Evolutionary conservation across 140 eudicot species (phyloP).

Genomic region (Bidens hawaiensis): DNA sequence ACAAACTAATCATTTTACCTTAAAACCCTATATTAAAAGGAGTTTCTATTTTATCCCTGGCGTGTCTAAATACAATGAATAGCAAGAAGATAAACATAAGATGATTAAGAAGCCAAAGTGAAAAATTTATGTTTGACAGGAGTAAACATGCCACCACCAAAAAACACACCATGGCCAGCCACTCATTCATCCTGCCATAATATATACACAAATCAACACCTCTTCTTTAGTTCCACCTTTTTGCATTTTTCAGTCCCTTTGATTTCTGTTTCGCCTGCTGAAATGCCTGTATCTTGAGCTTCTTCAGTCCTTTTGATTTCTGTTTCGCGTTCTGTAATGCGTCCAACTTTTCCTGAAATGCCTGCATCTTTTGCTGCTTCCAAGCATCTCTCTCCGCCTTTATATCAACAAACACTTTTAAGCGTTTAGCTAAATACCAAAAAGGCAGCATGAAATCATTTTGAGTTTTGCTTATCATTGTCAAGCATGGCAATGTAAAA

Average conservation of each 20-base stretch:
- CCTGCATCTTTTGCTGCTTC: constrained; percentile 91
- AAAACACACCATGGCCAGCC: not conserved
- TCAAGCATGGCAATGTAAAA: not conserved
- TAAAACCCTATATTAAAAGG: too few relatives aligned
- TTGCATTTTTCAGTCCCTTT: constrained; percentile 67
- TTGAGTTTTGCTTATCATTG: not conserved
- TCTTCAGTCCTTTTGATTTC: too few relatives aligned
- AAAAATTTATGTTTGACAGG: not conserved
- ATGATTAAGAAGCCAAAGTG: too few relatives aligned
- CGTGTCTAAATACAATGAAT: too few relatives aligned
- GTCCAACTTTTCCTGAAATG: too few relatives aligned
- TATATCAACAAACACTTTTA: constrained; percentile 4
- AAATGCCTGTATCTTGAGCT: too few relatives aligned
- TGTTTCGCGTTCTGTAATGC: too few relatives aligned
- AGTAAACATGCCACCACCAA: not conserved
- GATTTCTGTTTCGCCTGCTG: constrained; percentile 92
- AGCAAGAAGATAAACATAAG: too few relatives aligned
- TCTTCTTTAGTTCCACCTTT: constrained; percentile 74
- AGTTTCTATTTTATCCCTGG: too few relatives aligned
- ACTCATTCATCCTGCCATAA: not conserved
- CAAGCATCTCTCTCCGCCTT: constrained; percentile 94
- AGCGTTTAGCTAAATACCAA: too few relatives aligned
- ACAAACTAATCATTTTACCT: too few relatives aligned
- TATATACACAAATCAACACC: constrained; percentile 30
- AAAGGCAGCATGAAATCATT: not conserved